Conservation (phyloP, 164 flowering plant genomes). For the Macadamia tetraphylla region DNA sequence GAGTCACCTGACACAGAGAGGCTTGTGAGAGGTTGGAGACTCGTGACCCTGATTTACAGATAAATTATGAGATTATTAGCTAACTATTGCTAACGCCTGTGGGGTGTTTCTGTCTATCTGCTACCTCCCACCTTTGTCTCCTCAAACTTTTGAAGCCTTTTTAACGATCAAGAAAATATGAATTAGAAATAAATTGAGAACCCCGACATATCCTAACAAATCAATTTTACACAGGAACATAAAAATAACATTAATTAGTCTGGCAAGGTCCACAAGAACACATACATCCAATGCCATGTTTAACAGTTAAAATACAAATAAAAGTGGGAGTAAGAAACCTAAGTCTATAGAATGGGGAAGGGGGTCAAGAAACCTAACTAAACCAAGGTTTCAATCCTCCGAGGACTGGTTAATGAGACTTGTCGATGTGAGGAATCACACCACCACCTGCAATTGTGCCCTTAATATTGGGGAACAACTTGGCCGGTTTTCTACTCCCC, state of each 20-base stretch:
- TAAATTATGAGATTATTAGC: no score
- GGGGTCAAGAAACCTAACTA: background rate
- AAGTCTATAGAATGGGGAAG: background rate
- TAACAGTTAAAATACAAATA: background rate
- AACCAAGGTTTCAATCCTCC: background rate
- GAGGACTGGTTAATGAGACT: background rate
- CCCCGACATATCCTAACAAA: background rate
- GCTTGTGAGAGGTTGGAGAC: no score
- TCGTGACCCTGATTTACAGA: no score
- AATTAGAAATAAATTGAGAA: no score
- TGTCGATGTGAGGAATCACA: conserved; percentile 2
- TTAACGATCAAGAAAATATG: background rate
- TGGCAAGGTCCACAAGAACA: background rate
- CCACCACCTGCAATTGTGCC: background rate
- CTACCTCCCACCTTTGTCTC: no score
- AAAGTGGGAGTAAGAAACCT: background rate
- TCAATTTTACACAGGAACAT: background rate
- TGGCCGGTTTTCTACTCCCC: no score
- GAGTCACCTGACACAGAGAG: no score
- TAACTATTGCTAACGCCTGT: no score
- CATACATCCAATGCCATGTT: background rate
- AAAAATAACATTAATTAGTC: background rate
- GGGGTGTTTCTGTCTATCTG: no score
- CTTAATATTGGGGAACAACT: background rate
- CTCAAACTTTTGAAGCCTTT: no score